Conservation (phyloP, 2,329 filamentous ascomycete genomes). For the Periconia sp. region DNA sequence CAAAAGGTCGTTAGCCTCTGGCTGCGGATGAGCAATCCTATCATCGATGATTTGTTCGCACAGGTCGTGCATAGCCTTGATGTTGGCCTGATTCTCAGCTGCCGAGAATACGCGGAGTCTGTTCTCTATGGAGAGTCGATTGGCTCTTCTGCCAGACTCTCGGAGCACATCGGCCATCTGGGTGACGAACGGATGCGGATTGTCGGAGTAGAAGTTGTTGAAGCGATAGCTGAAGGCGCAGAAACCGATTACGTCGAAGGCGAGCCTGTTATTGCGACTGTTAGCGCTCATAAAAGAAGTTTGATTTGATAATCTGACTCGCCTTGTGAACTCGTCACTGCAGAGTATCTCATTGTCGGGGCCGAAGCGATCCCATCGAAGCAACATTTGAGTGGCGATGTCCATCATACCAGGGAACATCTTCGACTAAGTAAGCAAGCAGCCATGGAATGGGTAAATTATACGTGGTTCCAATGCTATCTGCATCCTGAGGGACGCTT, state of each 20-base stretch:
- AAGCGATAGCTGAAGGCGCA: constrained; percentile 76
- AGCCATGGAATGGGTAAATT: too few relatives aligned
- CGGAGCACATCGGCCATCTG: constrained; percentile 70
- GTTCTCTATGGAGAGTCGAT: constrained; percentile 47
- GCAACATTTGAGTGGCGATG: constrained; percentile 39
- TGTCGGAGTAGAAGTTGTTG: constrained; percentile 74
- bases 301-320: too few relatives aligned
- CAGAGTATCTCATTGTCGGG: constrained; percentile 62
- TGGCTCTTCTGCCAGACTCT: constrained; percentile 60
- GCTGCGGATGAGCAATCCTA: constrained; percentile 59
- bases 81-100: constrained; percentile 62
- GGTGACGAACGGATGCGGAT: constrained; percentile 72
- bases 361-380: constrained; percentile 53
- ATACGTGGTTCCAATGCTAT: too few relatives aligned
- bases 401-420: constrained; percentile 35
- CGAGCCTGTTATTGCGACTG: constrained; percentile 55
- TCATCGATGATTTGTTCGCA: constrained; percentile 63
- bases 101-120: constrained; percentile 46
- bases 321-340: constrained; percentile 69
- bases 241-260: constrained; percentile 74
- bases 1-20: constrained; percentile 69
- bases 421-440: constrained; percentile 44
- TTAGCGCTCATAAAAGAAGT: not conserved
- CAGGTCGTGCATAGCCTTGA: constrained; percentile 31
- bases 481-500: too few relatives aligned